Evolutionary conservation across 1,284 basidiomycete genomes (phyloP).

Genomic region (Irpex lacteus): DNA sequence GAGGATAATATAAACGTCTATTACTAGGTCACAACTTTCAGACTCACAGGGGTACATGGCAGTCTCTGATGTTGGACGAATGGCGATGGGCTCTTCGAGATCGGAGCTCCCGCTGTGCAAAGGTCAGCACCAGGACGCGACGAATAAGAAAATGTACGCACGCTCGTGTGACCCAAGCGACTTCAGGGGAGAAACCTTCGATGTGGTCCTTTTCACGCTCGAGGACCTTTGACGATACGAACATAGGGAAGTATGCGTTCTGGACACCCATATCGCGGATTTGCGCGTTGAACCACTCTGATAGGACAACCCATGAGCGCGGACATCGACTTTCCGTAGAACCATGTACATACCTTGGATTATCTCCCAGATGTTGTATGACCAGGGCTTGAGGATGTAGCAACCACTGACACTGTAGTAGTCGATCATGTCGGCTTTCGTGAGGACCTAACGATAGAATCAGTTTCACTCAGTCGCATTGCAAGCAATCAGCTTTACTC

Average conservation of each 20-base stretch:
- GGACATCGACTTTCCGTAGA: not conserved
- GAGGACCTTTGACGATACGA: slow-evolving; percentile 90
- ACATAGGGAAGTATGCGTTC: slow-evolving; percentile 99
- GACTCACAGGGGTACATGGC: slow-evolving; percentile 93
- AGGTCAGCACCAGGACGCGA: not conserved
- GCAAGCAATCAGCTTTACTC: slow-evolving; percentile 24
- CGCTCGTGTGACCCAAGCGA: slow-evolving; percentile 99
- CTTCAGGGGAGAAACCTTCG: slow-evolving; percentile 99
- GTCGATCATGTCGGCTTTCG: slow-evolving; percentile 99
- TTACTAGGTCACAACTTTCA: not conserved
- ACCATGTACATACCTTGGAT: slow-evolving; percentile 70
- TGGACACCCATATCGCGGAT: slow-evolving; percentile 96
- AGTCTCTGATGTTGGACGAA: slow-evolving; percentile 97
- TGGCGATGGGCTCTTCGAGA: slow-evolving; percentile 95
- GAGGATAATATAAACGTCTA: not conserved
- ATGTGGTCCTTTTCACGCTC: slow-evolving; percentile 99
- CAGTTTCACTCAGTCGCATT: not conserved
- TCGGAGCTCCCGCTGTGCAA: slow-evolving; percentile 79
- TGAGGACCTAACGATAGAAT: slow-evolving; percentile 65
- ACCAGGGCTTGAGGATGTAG: slow-evolving; percentile 98
- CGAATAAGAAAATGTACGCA: slow-evolving; percentile 40
- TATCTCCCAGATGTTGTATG: slow-evolving; percentile 94
- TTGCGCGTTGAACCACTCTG: slow-evolving; percentile 88
- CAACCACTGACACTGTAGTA: slow-evolving; percentile 99
- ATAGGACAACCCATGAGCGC: not conserved